Evolutionary conservation across 1,139 yeast genomes (phyloP).

Genomic region (Komagataea norvegica): DNA sequence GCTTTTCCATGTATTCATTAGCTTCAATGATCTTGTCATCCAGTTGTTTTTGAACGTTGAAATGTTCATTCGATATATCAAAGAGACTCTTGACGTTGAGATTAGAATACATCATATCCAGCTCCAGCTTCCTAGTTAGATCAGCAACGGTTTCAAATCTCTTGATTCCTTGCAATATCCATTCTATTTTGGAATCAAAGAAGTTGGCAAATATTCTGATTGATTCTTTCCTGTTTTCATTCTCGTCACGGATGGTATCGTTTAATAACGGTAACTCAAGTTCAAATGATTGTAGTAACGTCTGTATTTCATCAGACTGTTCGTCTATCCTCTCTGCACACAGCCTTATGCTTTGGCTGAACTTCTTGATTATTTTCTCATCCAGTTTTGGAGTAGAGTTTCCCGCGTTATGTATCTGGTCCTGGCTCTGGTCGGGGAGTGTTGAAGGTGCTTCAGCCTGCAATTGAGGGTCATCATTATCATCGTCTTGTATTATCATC

Average conservation of each 20-base stretch:
- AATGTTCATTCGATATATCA: conserved; percentile 1
- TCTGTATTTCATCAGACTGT: neutral
- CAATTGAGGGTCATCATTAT: too few species aligned
- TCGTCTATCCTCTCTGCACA: conserved; percentile 1
- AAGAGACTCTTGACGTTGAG: conserved; percentile 1
- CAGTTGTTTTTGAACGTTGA: neutral
- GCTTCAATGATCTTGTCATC: too few species aligned
- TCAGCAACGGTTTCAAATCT: neutral
- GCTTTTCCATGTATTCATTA: too few species aligned
- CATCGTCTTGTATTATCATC: too few species aligned
- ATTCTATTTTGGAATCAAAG: conserved; percentile 9
- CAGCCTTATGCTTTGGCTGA: too few species aligned
- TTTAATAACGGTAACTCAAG: conserved; percentile 5
- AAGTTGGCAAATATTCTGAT: conserved; percentile 6
- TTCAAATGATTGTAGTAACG: conserved; percentile 4
- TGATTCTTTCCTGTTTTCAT: conserved; percentile 7
- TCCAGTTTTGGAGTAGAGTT: too few species aligned
- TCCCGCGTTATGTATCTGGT: too few species aligned
- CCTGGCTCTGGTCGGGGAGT: too few species aligned
- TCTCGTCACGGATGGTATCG: conserved; percentile 1
- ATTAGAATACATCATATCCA: neutral
- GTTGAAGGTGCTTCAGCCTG: too few species aligned
- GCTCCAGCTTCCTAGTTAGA: neutral
- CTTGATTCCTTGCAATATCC: conserved; percentile 2
- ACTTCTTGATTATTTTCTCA: too few species aligned